Evolutionary conservation across 179 eudicot genomes (phyloP).

Genomic region (Dionaea muscipula): DNA sequence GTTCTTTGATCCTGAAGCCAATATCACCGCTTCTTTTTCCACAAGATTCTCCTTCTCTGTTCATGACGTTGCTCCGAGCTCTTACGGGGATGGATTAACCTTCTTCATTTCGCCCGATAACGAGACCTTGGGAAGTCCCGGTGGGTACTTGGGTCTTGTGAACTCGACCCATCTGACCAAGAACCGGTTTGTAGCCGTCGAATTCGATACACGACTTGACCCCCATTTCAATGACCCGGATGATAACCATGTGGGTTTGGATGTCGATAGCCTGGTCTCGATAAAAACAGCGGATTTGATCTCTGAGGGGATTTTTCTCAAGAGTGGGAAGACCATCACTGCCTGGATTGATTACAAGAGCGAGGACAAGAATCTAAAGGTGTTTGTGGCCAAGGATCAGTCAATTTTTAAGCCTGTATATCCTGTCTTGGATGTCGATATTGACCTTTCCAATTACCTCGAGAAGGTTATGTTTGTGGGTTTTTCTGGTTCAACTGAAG

Average conservation of each 20-base stretch:
- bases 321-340: conserved; percentile 46
- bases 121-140: conserved; percentile 53
- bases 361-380: conserved; percentile 23
- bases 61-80: conserved; percentile 36
- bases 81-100: conserved; percentile 68
- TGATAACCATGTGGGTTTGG: conserved; percentile 78
- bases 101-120: conserved; percentile 69
- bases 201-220: conserved; percentile 66
- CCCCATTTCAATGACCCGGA: conserved; percentile 51
- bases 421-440: conserved; percentile 40
- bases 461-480: conserved; percentile 60
- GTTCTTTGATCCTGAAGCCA: conserved; percentile 45
- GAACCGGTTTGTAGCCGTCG: conserved; percentile 63
- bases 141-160: conserved; percentile 72
- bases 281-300: conserved; percentile 31
- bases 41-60: conserved; percentile 54
- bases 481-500: conserved; percentile 82
- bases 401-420: conserved; percentile 31
- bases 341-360: conserved; percentile 73
- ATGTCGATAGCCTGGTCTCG: conserved; percentile 56
- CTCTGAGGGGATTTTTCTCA: conserved; percentile 37
- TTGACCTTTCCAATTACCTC: conserved; percentile 46
- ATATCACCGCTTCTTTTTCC: conserved; percentile 64
- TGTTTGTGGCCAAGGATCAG: conserved; percentile 50
- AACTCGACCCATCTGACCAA: conserved; percentile 57